Conservation (phyloP, 2,329 filamentous ascomycete species). For the Arthrobotrys megalospora region DNA sequence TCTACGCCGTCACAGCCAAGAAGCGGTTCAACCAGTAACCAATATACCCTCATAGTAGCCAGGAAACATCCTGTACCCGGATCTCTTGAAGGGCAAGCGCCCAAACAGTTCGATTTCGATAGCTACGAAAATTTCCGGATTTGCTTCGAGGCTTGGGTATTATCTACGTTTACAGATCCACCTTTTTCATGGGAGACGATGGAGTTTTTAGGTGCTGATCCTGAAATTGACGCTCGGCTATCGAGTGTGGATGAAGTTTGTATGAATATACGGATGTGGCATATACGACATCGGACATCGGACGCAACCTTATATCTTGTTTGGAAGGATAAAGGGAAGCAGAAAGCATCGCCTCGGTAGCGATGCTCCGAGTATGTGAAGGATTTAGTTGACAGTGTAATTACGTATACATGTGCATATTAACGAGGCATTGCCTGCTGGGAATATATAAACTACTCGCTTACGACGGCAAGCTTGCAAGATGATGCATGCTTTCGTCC, state of each 20-base stretch:
- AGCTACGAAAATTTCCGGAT: not conserved
- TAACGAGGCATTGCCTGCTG: not conserved
- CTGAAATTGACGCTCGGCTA: not conserved
- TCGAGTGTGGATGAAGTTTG: conserved; percentile 2
- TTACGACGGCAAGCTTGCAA: not conserved
- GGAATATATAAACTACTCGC: not conserved
- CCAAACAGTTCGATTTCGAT: conserved; percentile 17
- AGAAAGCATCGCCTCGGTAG: not conserved
- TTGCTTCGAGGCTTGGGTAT: conserved; percentile 8
- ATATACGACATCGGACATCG: conserved; percentile 13
- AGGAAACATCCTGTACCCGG: not conserved
- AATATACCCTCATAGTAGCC: conserved; percentile 18
- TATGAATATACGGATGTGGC: not conserved
- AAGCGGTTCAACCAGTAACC: not conserved
- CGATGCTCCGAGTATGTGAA: not conserved
- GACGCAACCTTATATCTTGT: conserved; percentile 29
- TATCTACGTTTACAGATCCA: conserved; percentile 13
- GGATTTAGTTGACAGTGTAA: not conserved
- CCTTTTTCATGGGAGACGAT: conserved; percentile 25
- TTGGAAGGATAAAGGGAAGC: conserved; percentile 34
- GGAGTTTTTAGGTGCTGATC: conserved; percentile 21
- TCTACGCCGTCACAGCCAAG: not conserved
- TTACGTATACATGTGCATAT: not conserved
- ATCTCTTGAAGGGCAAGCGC: conserved; percentile 1
- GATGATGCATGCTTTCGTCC: not conserved